Evolutionary conservation across 208 protist genomes (phyloP).

Genomic region (Histomonas meleagridis): DNA sequence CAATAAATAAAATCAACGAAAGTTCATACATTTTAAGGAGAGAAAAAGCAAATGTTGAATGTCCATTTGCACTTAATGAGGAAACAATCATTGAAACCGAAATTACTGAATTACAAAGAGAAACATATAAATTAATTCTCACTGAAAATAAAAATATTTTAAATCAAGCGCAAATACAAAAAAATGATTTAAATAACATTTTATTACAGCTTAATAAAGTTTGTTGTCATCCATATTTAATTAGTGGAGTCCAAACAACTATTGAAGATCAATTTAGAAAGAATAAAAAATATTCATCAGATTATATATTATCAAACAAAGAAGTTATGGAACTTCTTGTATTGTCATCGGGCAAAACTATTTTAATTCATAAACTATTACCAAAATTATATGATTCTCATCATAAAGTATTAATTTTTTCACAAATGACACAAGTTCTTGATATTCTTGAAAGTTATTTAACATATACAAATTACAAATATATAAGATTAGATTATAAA

Average conservation of each 20-base stretch:
- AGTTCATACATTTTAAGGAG: neutral
- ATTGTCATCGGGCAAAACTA: slow-evolving; percentile 65
- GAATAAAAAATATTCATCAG: slow-evolving; percentile 33
- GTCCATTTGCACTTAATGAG: neutral
- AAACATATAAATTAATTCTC: slow-evolving; percentile 58
- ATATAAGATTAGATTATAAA: slow-evolving; percentile 61
- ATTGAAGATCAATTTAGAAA: neutral
- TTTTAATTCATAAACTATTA: slow-evolving; percentile 62
- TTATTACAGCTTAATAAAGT: slow-evolving; percentile 68
- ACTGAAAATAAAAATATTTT: slow-evolving; percentile 41
- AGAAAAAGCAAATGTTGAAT: neutral
- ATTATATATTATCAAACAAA: too few relatives aligned
- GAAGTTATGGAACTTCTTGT: slow-evolving; percentile 43
- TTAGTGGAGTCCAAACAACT: slow-evolving; percentile 61
- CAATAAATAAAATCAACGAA: neutral
- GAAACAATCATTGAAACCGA: neutral
- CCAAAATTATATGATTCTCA: slow-evolving; percentile 59
- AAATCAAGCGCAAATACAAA: slow-evolving; percentile 20
- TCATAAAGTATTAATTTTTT: slow-evolving; percentile 81
- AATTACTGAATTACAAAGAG: neutral
- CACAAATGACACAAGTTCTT: slow-evolving; percentile 64
- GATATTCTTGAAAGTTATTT: slow-evolving; percentile 66
- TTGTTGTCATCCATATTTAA: slow-evolving; percentile 82
- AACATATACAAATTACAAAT: slow-evolving; percentile 54
- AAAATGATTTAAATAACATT: slow-evolving; percentile 22